Percentiles rank a stretch among this genome's conserved stretches.
phyloP scores from a whole-genome alignment of 164 flowering plant genomes.

The Magnolia sinica region DNA sequence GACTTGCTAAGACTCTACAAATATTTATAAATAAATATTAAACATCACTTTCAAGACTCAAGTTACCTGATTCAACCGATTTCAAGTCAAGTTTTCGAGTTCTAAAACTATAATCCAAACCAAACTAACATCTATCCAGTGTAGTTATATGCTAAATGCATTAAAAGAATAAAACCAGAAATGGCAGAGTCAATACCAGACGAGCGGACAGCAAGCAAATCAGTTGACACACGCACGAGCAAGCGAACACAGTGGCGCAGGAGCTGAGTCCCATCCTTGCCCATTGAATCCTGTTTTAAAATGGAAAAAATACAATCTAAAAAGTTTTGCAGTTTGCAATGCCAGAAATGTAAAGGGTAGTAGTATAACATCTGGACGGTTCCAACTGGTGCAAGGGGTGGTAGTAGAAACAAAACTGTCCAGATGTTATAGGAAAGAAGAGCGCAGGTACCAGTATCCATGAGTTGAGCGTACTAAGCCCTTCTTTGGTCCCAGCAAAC shows the following conservation, averaged over 20 bases:
- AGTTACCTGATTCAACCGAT: no score
- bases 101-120: background rate
- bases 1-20: no score
- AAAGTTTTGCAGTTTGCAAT: background rate
- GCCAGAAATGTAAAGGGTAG: background rate
- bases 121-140: background rate
- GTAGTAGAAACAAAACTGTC: no score
- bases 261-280: constrained; percentile 96
- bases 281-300: constrained; percentile 90
- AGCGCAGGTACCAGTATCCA: constrained; percentile 81
- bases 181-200: constrained; percentile 58
- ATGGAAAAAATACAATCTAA: constrained; percentile 3
- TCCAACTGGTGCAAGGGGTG: background rate
- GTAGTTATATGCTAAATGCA: background rate
- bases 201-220: constrained; percentile 79
- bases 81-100: background rate
- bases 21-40: no score
- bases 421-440: background rate
- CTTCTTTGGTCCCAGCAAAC: constrained; percentile 89
- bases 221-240: constrained; percentile 87
- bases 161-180: background rate
- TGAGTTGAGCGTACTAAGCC: constrained; percentile 75
- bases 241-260: constrained; percentile 97
- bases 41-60: no score
- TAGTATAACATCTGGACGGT: background rate